Evolutionary conservation across 208 protist species (phyloP).

Genomic region (Wallacemonas sp.): DNA sequence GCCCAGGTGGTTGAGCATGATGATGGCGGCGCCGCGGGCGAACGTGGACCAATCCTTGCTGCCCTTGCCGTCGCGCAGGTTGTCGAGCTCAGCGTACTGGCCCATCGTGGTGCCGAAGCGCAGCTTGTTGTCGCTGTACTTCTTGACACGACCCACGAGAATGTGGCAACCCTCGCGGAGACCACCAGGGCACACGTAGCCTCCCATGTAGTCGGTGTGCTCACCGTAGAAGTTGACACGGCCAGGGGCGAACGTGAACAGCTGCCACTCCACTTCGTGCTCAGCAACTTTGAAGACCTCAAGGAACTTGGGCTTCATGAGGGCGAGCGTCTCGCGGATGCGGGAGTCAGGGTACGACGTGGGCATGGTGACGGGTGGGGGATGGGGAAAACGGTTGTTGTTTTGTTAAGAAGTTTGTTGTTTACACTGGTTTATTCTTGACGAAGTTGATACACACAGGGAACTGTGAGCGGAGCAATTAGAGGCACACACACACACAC

Average conservation of each 20-base stretch:
- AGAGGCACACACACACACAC: too few species aligned
- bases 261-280: constrained; percentile 44
- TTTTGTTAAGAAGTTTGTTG: background rate
- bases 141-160: constrained; percentile 36
- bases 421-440: background rate
- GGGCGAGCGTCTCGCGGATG: constrained; percentile 29
- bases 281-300: constrained; percentile 39
- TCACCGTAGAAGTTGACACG: constrained; percentile 87
- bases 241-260: constrained; percentile 64
- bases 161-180: constrained; percentile 54
- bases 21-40: constrained; percentile 31
- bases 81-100: constrained; percentile 31
- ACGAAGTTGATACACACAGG: background rate
- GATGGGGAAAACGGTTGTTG: background rate
- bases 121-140: constrained; percentile 35
- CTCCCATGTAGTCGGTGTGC: constrained; percentile 84
- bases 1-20: constrained; percentile 35
- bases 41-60: constrained; percentile 57
- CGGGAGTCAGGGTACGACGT: constrained; percentile 39
- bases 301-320: constrained; percentile 61
- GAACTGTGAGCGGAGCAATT: background rate
- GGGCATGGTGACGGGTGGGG: constrained; percentile 14
- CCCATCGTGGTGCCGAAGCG: constrained; percentile 42
- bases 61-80: constrained; percentile 22
- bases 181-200: constrained; percentile 57